phyloP scores from a whole-genome alignment of 1,284 basidiomycete species.

The Ustilago cynodontis region DNA sequence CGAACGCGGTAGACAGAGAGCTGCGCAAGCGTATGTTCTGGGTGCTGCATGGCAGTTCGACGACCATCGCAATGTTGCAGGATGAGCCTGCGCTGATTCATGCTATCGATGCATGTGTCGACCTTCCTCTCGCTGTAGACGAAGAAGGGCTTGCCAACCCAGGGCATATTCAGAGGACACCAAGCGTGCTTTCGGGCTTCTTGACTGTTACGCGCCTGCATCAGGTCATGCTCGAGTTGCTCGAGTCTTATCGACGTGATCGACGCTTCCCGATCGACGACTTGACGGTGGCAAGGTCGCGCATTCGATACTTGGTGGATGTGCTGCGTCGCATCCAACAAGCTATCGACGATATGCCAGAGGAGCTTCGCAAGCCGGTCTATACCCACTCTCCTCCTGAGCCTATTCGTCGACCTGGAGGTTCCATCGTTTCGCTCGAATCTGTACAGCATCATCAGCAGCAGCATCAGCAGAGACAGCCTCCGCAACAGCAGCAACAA shows the following conservation, averaged over 20 bases:
- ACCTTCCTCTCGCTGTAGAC: slow-evolving; percentile 52
- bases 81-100: slow-evolving; percentile 54
- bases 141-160: slow-evolving; percentile 43
- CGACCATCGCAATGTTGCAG: slow-evolving; percentile 53
- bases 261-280: slow-evolving; percentile 45
- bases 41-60: slow-evolving; percentile 55
- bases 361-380: slow-evolving; percentile 37
- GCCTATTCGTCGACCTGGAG: slow-evolving; percentile 25
- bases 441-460: slow-evolving; percentile 21
- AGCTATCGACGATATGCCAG: slow-evolving; percentile 50
- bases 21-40: slow-evolving; percentile 53
- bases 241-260: slow-evolving; percentile 52
- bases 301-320: slow-evolving; percentile 38
- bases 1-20: slow-evolving; percentile 48
- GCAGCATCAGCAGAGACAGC: slow-evolving; percentile 16
- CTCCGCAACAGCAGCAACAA: slow-evolving; percentile 14
- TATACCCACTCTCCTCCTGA: slow-evolving; percentile 37
- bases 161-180: slow-evolving; percentile 20
- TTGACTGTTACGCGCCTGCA: slow-evolving; percentile 50
- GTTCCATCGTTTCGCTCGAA: slow-evolving; percentile 24
- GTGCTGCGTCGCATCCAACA: slow-evolving; percentile 24
- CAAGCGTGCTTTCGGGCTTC: slow-evolving; percentile 51
- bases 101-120: slow-evolving; percentile 50
- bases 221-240: slow-evolving; percentile 49
- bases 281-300: slow-evolving; percentile 17